Percentiles rank a stretch among this genome's conserved stretches.
Evolutionary conservation across 345 rosid species (phyloP).

Genomic region (Clarkia xantiana): DNA sequence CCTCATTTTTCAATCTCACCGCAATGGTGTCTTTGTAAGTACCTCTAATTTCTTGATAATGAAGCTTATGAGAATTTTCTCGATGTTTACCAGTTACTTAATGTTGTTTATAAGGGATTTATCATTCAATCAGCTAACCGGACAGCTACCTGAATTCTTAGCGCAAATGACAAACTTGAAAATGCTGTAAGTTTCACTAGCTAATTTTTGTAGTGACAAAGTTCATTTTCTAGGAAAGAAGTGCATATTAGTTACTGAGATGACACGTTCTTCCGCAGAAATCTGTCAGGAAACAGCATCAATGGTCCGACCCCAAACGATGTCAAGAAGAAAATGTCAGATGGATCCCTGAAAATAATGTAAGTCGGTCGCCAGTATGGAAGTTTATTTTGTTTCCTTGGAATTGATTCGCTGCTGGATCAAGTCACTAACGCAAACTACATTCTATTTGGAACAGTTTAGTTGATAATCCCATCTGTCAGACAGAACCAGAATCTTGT

Average conservation of each 20-base stretch:
- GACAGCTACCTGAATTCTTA: constrained; percentile 29
- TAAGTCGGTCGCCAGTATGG: not conserved
- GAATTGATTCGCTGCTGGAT: no score
- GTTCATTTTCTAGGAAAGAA: no score
- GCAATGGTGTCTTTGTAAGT: constrained; percentile 29
- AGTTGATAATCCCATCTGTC: no score
- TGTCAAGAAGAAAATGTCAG: constrained; percentile 18
- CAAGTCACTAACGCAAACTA: no score
- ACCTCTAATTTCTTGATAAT: not conserved
- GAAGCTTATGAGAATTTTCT: no score
- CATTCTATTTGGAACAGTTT: not conserved
- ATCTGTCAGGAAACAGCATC: constrained; percentile 26
- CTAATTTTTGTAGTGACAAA: no score
- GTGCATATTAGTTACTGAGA: no score
- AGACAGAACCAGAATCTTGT: no score
- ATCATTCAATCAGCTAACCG: constrained; percentile 35
- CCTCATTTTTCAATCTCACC: constrained; percentile 21
- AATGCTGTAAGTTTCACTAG: constrained; percentile 38
- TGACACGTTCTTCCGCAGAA: constrained; percentile 9
- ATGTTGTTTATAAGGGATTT: constrained; percentile 30
- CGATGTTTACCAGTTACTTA: not conserved
- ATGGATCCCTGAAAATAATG: constrained; percentile 11
- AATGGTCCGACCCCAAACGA: constrained; percentile 27
- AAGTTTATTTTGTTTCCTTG: no score
- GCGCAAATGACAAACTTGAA: constrained; percentile 19